phyloP scores from a whole-genome alignment of 1,284 basidiomycete genomes.

The Leccinum insolens region DNA sequence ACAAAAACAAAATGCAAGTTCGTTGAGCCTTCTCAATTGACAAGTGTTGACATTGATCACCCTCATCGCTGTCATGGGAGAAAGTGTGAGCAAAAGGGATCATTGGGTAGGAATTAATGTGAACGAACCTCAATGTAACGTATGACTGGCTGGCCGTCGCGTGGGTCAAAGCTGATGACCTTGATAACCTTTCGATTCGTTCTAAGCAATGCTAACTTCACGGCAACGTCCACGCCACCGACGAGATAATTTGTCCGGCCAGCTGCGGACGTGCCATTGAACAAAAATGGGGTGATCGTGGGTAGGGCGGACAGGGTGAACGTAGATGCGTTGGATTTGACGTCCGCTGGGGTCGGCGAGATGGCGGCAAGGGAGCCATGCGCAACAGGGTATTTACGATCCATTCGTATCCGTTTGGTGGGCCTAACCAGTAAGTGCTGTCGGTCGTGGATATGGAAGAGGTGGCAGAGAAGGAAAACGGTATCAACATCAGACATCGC shows the following conservation, averaged over 20 bases:
- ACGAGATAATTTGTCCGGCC: constrained; percentile 31
- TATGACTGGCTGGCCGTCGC: too few relatives aligned
- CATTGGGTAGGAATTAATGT: too few relatives aligned
- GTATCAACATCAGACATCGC: background rate
- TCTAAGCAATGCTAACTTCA: constrained; percentile 5
- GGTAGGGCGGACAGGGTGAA: constrained; percentile 49
- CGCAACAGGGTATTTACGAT: constrained; percentile 63
- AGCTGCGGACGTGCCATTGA: constrained; percentile 27
- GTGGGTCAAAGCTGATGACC: too few relatives aligned
- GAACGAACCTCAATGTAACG: too few relatives aligned
- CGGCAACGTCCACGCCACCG: constrained; percentile 44
- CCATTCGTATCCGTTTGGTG: constrained; percentile 70
- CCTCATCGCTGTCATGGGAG: too few relatives aligned
- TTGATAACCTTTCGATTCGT: too few relatives aligned
- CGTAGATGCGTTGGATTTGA: constrained; percentile 58
- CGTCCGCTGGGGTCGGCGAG: constrained; percentile 62
- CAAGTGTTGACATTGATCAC: too few relatives aligned
- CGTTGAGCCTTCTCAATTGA: too few relatives aligned
- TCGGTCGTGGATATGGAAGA: too few relatives aligned
- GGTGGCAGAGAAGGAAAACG: background rate
- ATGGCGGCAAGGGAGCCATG: constrained; percentile 68
- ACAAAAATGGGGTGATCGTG: constrained; percentile 44
- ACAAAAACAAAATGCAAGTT: too few relatives aligned
- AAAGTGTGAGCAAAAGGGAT: too few relatives aligned
- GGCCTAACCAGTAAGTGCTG: constrained; percentile 60